A percentile compares a stretch with the other conserved stretches of the same genome.
Conservation (phyloP, 371 early-diverging fungal genomes). For the Circinella minor region DNA sequence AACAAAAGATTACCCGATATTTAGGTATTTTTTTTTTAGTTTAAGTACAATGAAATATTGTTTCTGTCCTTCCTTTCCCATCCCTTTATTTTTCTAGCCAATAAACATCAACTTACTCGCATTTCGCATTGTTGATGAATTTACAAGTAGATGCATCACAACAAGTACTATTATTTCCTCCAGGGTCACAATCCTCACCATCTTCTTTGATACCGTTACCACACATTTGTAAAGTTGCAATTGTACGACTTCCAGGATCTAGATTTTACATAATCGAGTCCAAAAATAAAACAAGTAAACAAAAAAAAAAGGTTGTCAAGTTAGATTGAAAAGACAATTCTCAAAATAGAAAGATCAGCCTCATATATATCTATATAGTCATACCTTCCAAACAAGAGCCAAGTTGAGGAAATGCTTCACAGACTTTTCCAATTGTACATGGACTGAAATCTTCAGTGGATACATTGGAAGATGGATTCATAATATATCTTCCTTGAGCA, state of each 20-base stretch:
- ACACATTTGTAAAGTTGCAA: conserved; percentile 71
- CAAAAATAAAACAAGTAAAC: not conserved
- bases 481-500: conserved; percentile 76
- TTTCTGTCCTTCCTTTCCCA: not conserved
- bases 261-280: conserved; percentile 19
- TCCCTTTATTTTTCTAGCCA: not conserved
- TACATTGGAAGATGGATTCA: conserved; percentile 85
- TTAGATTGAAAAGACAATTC: no score
- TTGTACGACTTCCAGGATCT: conserved; percentile 60
- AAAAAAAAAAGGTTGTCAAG: not conserved
- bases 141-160: conserved; percentile 85
- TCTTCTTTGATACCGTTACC: conserved; percentile 93
- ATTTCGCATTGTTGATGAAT: conserved; percentile 75
- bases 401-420: conserved; percentile 51
- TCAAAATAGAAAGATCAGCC: no score
- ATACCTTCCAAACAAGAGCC: conserved; percentile 67
- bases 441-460: conserved; percentile 76
- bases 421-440: conserved; percentile 78
- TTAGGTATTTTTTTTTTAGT: not conserved
- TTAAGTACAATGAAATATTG: not conserved
- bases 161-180: conserved; percentile 76
- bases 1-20: not conserved
- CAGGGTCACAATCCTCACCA: conserved; percentile 96
- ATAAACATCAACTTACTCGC: conserved; percentile 56
- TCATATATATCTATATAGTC: conserved; percentile 6